These are phyloP conservation scores for Fusarium sp. DNA, from an alignment of 2,329 filamentous ascomycete species.

Conservation along the genomic window DNA sequence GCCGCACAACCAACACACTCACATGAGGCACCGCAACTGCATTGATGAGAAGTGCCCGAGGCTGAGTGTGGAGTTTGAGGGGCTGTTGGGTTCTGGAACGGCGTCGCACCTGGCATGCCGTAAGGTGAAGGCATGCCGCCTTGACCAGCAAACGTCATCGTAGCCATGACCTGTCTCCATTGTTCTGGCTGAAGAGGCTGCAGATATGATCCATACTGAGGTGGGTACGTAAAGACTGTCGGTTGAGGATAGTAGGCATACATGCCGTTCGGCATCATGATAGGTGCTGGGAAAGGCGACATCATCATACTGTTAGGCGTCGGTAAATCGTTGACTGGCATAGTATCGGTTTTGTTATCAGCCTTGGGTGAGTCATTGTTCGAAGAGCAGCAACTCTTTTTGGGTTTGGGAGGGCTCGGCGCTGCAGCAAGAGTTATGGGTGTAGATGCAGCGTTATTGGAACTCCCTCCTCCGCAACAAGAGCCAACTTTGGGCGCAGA, in stretches of 20 bases:
- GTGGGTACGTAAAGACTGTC: slow-evolving; percentile 64
- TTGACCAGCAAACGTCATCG: slow-evolving; percentile 54
- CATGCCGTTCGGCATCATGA: slow-evolving; percentile 54
- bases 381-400: slow-evolving; percentile 50
- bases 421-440: slow-evolving; percentile 31
- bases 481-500: slow-evolving; percentile 47
- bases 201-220: slow-evolving; percentile 65
- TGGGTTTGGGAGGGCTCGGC: slow-evolving; percentile 32
- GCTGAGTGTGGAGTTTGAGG: slow-evolving; percentile 35
- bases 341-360: slow-evolving; percentile 32
- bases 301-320: slow-evolving; percentile 50
- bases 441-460: slow-evolving; percentile 11
- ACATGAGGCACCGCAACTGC: slow-evolving; percentile 73
- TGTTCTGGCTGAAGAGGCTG: slow-evolving; percentile 67
- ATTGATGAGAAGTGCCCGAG: slow-evolving; percentile 57
- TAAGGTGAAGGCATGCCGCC: slow-evolving; percentile 46
- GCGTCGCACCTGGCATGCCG: slow-evolving; percentile 38
- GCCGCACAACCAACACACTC: slow-evolving; percentile 75
- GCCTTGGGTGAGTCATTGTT: slow-evolving; percentile 36
- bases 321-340: slow-evolving; percentile 38
- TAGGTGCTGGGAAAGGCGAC: slow-evolving; percentile 51
- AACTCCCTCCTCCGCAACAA: slow-evolving; percentile 51
- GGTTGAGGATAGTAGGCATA: slow-evolving; percentile 57
- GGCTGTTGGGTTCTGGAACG: slow-evolving; percentile 35
- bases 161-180: slow-evolving; percentile 62